These are phyloP conservation scores for Rhizopogon roseolus DNA, from an alignment of 768 basidiomycete species.

Conservation along the genomic window DNA sequence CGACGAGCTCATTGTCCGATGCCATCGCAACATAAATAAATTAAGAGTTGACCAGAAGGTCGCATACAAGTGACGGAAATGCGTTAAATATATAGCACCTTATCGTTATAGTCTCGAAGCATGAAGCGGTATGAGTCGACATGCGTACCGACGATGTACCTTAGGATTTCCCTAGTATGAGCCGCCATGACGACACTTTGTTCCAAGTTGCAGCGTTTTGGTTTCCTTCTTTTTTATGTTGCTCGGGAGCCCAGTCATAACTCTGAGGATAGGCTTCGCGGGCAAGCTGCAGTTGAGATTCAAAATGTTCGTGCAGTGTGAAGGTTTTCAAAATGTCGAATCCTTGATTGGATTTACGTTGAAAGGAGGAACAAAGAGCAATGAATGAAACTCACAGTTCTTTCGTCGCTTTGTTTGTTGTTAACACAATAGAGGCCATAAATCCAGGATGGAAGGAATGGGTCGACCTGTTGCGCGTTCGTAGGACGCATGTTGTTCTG, in stretches of 20 bases:
- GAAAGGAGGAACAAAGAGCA: not conserved
- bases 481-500: conserved; percentile 23
- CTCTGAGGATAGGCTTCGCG: conserved; percentile 22
- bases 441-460: conserved; percentile 24
- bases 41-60: not conserved
- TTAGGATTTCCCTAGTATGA: conserved; percentile 20
- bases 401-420: conserved; percentile 24
- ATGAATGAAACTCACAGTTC: conserved; percentile 21
- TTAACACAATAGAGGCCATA: conserved; percentile 21
- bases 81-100: not conserved
- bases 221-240: conserved; percentile 1
- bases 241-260: conserved; percentile 20
- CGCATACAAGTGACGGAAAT: not conserved
- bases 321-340: conserved; percentile 23
- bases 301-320: conserved; percentile 17
- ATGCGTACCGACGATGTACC: too few relatives aligned
- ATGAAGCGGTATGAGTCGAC: not conserved
- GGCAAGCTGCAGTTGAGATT: conserved; percentile 15
- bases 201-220: conserved; percentile 17
- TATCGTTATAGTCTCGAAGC: not conserved
- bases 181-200: conserved; percentile 15
- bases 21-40: not conserved
- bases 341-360: conserved; percentile 8
- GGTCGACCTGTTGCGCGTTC: conserved; percentile 21
- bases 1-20: not conserved